Percentiles rank a stretch among this genome's conserved stretches.
Evolutionary conservation across 2,329 filamentous ascomycete genomes (phyloP).

Genomic region (Verticillium isaacii): DNA sequence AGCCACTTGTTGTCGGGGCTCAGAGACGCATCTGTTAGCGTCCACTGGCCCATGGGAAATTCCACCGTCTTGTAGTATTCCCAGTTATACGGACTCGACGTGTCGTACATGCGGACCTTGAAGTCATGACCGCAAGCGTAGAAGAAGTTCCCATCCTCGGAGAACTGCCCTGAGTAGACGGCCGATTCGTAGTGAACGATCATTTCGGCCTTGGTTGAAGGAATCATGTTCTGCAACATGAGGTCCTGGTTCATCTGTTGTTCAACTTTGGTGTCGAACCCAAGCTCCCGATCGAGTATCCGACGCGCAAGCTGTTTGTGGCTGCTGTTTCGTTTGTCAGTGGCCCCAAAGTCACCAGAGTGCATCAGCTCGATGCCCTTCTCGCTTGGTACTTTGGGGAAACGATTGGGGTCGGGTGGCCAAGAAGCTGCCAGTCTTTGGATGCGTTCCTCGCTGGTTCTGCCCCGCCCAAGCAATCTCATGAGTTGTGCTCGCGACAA

Average conservation of each 20-base stretch:
- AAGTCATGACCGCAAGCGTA: constrained; percentile 91
- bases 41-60: constrained; percentile 90
- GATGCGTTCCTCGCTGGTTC: constrained; percentile 8
- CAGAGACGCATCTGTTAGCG: constrained; percentile 86
- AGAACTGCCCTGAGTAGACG: constrained; percentile 95
- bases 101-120: constrained; percentile 94
- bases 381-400: constrained; percentile 81
- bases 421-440: constrained; percentile 19
- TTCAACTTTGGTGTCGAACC: constrained; percentile 56
- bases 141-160: constrained; percentile 95
- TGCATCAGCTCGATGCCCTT: constrained; percentile 75
- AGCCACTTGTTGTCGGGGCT: constrained; percentile 90
- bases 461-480: constrained; percentile 29
- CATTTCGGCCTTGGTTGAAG: constrained; percentile 71
- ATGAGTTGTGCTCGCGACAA: constrained; percentile 33
- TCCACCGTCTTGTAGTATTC: constrained; percentile 87
- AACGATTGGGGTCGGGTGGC: constrained; percentile 50
- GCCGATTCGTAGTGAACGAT: constrained; percentile 82
- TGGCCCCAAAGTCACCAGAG: constrained; percentile 73
- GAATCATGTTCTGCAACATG: constrained; percentile 62
- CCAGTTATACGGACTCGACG: constrained; percentile 92
- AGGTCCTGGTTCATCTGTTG: constrained; percentile 58
- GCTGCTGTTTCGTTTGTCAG: constrained; percentile 45
- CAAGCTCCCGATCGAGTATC: constrained; percentile 78
- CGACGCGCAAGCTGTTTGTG: constrained; percentile 59